Conservation (phyloP, 306 rosid species). For the Quercus robur region DNA sequence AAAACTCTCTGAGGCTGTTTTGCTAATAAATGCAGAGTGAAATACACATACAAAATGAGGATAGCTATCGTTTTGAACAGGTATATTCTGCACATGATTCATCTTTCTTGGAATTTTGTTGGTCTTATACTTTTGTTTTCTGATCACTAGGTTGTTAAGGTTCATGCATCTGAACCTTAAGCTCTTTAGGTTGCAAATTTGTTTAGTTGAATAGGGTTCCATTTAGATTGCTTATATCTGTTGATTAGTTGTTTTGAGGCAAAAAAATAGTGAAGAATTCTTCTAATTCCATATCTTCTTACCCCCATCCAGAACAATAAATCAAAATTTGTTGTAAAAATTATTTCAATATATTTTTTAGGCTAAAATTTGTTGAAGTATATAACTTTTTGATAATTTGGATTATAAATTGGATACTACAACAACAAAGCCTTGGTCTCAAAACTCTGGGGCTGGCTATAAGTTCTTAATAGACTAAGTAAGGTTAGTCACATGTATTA, state of each 20-base stretch:
- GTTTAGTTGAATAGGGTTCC: background rate
- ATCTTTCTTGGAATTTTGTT: slow-evolving; percentile 17
- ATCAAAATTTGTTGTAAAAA: background rate
- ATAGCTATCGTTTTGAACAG: slow-evolving; percentile 85
- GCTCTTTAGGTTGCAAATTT: background rate
- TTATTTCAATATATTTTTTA: background rate
- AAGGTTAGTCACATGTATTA: too few species aligned
- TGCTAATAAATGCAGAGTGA: slow-evolving; percentile 60
- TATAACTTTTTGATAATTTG: background rate
- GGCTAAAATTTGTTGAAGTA: background rate
- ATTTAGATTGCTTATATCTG: background rate
- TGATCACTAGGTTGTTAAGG: background rate
- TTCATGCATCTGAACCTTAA: slow-evolving; percentile 6
- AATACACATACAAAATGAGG: slow-evolving; percentile 76
- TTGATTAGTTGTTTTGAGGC: background rate
- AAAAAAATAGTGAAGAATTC: background rate
- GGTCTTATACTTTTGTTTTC: slow-evolving; percentile 15
- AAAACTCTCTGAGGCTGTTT: slow-evolving; percentile 12
- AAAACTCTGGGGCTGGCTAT: too few species aligned
- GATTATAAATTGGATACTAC: background rate
- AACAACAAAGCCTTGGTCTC: background rate
- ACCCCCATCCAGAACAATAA: background rate
- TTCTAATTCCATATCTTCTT: background rate
- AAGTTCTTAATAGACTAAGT: too few species aligned
- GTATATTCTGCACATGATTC: slow-evolving; percentile 33